These are phyloP conservation scores for Solanum rostratum DNA, from an alignment of 257 asterid species.

Conservation along the genomic window DNA sequence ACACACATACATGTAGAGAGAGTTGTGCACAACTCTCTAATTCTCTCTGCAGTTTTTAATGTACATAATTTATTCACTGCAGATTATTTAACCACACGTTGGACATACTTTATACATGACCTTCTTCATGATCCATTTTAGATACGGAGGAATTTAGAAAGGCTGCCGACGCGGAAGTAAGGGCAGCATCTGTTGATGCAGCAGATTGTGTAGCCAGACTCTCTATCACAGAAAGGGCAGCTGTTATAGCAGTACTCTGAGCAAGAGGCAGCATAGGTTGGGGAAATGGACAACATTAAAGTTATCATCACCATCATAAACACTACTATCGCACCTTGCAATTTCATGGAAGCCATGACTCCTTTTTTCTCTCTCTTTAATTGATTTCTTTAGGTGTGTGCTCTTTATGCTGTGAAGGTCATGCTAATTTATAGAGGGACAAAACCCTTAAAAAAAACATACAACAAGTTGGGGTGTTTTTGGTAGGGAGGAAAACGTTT, in stretches of 20 bases:
- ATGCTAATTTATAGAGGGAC: background rate
- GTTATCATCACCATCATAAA: background rate
- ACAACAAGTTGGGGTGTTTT: too few species aligned
- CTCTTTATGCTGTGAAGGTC: background rate
- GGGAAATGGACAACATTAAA: background rate
- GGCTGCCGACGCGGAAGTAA: background rate
- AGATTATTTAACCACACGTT: too few species aligned
- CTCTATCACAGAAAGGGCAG: background rate
- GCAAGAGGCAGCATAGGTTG: background rate
- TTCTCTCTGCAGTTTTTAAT: too few species aligned
- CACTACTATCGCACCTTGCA: background rate
- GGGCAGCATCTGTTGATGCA: background rate
- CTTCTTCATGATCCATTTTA: background rate
- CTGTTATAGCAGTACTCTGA: background rate
- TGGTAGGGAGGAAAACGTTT: too few species aligned
- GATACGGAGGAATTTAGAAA: background rate
- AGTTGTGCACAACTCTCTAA: too few species aligned
- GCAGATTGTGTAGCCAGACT: accelerated
- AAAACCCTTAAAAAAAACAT: too few species aligned
- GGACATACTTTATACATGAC: too few species aligned
- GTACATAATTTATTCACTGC: too few species aligned
- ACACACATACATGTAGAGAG: too few species aligned
- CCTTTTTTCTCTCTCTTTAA: background rate
- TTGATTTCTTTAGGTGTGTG: background rate
- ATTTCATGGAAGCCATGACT: background rate